These are phyloP conservation scores for Limonium bicolor DNA, from an alignment of 148 eudicot genomes.

Conservation along the genomic window DNA sequence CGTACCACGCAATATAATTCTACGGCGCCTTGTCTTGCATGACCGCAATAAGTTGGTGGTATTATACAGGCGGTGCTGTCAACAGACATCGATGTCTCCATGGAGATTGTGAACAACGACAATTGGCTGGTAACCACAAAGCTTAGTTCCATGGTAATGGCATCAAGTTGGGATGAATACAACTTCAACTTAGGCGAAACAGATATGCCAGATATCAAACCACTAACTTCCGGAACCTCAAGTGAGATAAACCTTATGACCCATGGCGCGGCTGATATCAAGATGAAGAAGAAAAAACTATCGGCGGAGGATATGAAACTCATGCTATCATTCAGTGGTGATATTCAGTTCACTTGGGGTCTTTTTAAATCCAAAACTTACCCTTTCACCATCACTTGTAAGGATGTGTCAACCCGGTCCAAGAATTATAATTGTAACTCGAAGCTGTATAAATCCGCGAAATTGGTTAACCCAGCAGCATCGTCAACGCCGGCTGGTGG, in stretches of 20 bases:
- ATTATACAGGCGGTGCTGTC: slow-evolving; percentile 11
- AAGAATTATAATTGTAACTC: slow-evolving; percentile 12
- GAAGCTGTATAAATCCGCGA: slow-evolving; percentile 16
- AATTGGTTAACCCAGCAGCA: neutral
- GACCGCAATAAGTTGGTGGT: neutral
- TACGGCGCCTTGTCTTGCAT: too few species aligned
- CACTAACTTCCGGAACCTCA: slow-evolving; percentile 9
- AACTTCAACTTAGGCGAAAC: slow-evolving; percentile 20
- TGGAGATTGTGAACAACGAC: slow-evolving; percentile 14
- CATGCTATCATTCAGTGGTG: slow-evolving; percentile 15
- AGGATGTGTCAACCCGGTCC: slow-evolving; percentile 7
- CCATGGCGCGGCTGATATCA: slow-evolving; percentile 19
- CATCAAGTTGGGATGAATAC: slow-evolving; percentile 17
- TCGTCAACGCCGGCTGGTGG: slow-evolving; percentile 1
- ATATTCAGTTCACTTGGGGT: slow-evolving; percentile 15
- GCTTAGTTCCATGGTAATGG: slow-evolving; percentile 20
- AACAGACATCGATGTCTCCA: slow-evolving; percentile 11
- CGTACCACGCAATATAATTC: too few species aligned
- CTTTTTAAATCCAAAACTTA: slow-evolving; percentile 11
- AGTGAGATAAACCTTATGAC: slow-evolving; percentile 10
- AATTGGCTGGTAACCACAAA: slow-evolving; percentile 11
- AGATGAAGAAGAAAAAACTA: slow-evolving; percentile 5
- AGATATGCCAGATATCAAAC: slow-evolving; percentile 4
- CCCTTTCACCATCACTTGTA: slow-evolving; percentile 21
- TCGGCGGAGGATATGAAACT: slow-evolving; percentile 20